Conservation (phyloP, 345 rosid species). For the Populus davidiana region DNA sequence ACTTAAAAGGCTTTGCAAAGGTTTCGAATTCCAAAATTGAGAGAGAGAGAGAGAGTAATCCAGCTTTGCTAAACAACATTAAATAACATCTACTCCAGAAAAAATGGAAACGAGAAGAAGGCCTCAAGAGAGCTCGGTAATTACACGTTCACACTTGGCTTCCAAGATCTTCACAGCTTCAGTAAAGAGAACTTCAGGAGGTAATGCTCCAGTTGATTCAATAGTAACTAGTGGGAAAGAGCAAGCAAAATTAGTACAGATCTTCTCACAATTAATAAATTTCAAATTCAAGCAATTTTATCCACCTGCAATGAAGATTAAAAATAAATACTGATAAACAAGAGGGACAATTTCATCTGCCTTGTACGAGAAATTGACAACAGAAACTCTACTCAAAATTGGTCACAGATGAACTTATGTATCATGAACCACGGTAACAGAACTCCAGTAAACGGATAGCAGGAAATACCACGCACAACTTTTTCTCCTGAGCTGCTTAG, state of each 20-base stretch:
- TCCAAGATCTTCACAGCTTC: constrained; percentile 93
- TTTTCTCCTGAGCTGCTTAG: too few relatives aligned
- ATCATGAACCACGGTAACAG: not conserved
- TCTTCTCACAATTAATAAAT: not conserved
- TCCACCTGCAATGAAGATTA: not conserved
- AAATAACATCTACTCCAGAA: not conserved
- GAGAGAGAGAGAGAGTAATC: too few relatives aligned
- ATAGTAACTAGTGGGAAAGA: constrained; percentile 56
- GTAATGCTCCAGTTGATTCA: constrained; percentile 83
- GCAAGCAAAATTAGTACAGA: constrained; percentile 1
- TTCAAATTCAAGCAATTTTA: not conserved
- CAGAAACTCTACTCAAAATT: not conserved
- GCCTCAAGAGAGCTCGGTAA: constrained; percentile 64
- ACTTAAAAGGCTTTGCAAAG: too few relatives aligned
- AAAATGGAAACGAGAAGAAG: not conserved
- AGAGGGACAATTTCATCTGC: too few relatives aligned
- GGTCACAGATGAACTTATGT: not conserved
- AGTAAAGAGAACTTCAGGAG: constrained; percentile 75
- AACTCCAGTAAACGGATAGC: too few relatives aligned
- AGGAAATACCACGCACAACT: too few relatives aligned
- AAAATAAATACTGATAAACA: not conserved
- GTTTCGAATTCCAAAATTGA: too few relatives aligned
- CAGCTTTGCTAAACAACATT: too few relatives aligned
- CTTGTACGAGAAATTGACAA: not conserved
- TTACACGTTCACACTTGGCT: constrained; percentile 70